Evolutionary conservation across 257 asterid genomes (phyloP), one percentile per base, ranked within the genome.

Genomic region (Jacaranda mimosifolia): DNA sequence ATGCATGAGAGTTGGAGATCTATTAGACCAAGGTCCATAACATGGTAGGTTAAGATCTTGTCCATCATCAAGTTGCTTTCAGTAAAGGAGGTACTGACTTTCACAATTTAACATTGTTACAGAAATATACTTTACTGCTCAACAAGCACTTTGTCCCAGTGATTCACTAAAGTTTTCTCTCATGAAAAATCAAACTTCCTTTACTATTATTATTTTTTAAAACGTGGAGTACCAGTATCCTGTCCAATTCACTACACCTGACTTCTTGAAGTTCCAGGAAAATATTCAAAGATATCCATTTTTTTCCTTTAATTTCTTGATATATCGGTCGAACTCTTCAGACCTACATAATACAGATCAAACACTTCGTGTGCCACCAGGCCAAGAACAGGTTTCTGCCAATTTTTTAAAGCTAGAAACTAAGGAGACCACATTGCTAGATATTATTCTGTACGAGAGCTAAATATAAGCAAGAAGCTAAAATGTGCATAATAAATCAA

Each of bases 331-430:
- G 21, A 76, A 58, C 51, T 68, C 73, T 26, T 53, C 52, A 59
- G 72, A 36, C 58, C 72, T 35, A 39, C 53, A 78, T 39, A 63
- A 62, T 12, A 8, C 78, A 46, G 63, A 64, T 72, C 58, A 77
- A 43, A 62, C 73, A 21, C 43, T 63, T 63, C 63, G 26, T 32
- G 46, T 51, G 74, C 74, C 62, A 71, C 18, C 73, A 51, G 67
- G 48, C 72, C 35, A 58, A 69, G 45, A 75, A 19, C 66, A 19
- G 40, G 46, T 60, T 53, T 76, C 58, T 74, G 35, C 45, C 43
- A 56, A 51, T 40, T 78, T 67, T 38, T 58, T 6, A 56, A 58
- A 73, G 68, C 59, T 3, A n/a, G 70, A 85, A 51, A 72, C 46
- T 18, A 51, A 7, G 55, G 46, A 40, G 35, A 66, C 46, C 17